A percentile compares a stretch with the other conserved stretches of the same genome.
Evolutionary conservation across 306 rosid genomes (phyloP).

Genomic region (Gleditsia sinensis): DNA sequence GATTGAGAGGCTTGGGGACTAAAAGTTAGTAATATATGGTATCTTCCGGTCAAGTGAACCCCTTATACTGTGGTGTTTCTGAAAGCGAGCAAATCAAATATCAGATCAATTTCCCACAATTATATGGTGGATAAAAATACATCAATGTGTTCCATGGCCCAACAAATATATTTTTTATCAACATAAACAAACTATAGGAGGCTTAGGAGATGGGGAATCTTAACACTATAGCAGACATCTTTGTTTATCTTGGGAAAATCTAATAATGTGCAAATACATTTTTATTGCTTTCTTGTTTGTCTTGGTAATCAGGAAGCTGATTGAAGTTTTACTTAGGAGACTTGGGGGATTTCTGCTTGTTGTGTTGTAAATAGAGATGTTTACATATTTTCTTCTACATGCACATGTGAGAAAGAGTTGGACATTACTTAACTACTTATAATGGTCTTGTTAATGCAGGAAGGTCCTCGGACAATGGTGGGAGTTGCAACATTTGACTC

Average conservation of each 20-base stretch:
- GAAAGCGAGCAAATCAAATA: not conserved
- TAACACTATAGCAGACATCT: not conserved
- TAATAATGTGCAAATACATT: not conserved
- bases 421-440: conserved; percentile 17
- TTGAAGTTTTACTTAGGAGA: conserved; percentile 3
- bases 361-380: not conserved
- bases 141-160: not conserved
- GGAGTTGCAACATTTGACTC: conserved; percentile 97
- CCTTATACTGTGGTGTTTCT: not conserved
- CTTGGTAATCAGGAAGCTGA: not conserved
- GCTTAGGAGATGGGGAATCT: not conserved
- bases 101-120: not conserved
- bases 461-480: conserved; percentile 86
- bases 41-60: not conserved
- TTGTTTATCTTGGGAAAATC: not conserved
- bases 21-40: not conserved
- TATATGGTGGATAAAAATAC: not conserved
- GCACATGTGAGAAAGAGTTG: not conserved
- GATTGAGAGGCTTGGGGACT: not conserved
- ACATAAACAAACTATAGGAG: conserved; percentile 12
- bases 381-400: conserved; percentile 4
- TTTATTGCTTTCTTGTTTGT: conserved; percentile 11
- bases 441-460: conserved; percentile 55
- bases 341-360: not conserved
- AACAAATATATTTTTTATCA: not conserved